Base-by-base conservation (phyloP, 371 early-diverging fungal genomes). In the Mucor lusitanicus region DNA sequence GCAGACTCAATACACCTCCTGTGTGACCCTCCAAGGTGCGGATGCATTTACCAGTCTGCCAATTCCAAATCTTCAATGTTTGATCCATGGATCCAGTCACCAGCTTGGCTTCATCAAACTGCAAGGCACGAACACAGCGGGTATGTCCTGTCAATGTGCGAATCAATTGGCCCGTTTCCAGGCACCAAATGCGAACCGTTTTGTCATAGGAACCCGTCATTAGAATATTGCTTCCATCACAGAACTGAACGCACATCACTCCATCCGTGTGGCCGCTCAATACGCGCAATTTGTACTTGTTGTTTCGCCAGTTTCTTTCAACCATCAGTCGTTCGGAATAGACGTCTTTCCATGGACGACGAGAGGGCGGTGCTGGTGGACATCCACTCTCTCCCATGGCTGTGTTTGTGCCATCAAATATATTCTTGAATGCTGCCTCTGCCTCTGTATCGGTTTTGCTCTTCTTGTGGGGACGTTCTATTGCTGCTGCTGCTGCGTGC, bases 61-160 rank as follows among this genome's bases (percentile, higher is more conserved):
- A 93, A 80, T 97, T 94, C 99, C 99, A 99, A 54, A 99, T 92
- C 67, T 93, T 86, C n/a, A 99, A 87, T 0, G 97, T 97, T 30
- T 92, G 87, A 71, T 99, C 99, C 79, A 93, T 90, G 9, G 95
- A 92, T 7, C 94, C 95, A 3, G 94, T 90, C 19, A 95, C 90
- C 32, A 95, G 80, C 74, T 91, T 94, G 69, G 88, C 87, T 39
- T 91, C 90, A 69, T 94, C 93, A 71, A 94, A 94, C 61, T 93
- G 96, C 7, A 98, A 84, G 2, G 92, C 93, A 2, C 96, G 85
- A 0, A 99, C 92, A 21, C 92, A 90, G 3, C 91, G 87, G 9
- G 91, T 88, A 81, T 99, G 99, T 0, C 98, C 99, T 12, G 71
- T 80, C 13, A 97, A 77, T 6, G 85, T 81, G 9, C 87, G 87